These are phyloP conservation scores for Tephrocybe sp. DNA, from an alignment of 768 basidiomycete species.

Conservation along the genomic window DNA sequence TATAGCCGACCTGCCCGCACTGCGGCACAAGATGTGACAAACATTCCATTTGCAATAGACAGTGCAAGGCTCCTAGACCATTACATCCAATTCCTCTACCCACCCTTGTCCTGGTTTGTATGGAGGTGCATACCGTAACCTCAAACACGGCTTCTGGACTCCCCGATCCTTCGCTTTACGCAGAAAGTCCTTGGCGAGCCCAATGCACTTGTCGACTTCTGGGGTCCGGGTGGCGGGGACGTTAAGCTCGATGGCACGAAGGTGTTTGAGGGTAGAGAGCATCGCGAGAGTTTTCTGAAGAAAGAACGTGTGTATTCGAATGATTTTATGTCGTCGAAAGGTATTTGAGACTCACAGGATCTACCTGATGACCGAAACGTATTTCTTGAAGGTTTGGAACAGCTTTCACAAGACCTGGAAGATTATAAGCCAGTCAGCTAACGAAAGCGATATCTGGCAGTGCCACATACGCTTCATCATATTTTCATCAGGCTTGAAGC, in stretches of 20 bases:
- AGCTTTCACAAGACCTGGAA: constrained; percentile 20
- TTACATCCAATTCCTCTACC: neutral
- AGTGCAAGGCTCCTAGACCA: no score
- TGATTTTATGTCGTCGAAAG: neutral
- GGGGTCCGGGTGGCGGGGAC: neutral
- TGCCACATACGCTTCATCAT: constrained; percentile 26
- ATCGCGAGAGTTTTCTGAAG: neutral
- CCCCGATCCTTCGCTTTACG: constrained; percentile 4
- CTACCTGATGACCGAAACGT: neutral
- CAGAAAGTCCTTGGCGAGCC: constrained; percentile 16
- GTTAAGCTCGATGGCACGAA: constrained; percentile 3
- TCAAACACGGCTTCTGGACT: neutral
- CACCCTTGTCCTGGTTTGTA: neutral
- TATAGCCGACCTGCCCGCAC: no score
- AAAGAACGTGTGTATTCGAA: neutral
- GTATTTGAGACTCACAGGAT: neutral
- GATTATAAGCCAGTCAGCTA: neutral
- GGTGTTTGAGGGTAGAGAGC: constrained; percentile 1
- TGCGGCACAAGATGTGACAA: no score
- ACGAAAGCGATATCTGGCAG: constrained; percentile 1
- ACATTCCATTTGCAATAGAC: no score
- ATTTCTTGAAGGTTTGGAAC: constrained; percentile 20
- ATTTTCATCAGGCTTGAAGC: constrained; percentile 19
- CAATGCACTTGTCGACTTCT: constrained; percentile 11
- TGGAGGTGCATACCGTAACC: neutral